Evolutionary conservation across 495 filamentous ascomycete genomes (phyloP), one percentile per base, ranked within the genome.

Genomic region (Tetracladium setigerum): DNA sequence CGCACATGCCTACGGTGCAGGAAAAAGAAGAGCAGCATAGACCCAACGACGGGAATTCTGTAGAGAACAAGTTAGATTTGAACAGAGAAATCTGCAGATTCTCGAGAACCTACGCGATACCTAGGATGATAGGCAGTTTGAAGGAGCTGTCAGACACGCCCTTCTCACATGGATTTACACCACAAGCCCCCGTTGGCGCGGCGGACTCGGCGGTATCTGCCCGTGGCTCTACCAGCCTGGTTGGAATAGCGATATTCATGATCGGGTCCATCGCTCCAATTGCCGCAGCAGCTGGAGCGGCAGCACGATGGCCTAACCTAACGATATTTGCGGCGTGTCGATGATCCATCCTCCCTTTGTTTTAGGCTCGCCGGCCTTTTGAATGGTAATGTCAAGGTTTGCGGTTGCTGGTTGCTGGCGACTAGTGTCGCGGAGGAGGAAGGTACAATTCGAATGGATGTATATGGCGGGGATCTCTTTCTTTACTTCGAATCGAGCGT

Each of bases 1-100:
- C 78, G 77, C 13, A 86, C 68, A 55, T 86, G 83, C 60, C 85
- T 73, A 12, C 86, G 78, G 57, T 95, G 89, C 27, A 98, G 72
- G 54, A 78, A 84, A 44, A 91, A 49, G 39, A 95, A 72, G 19
- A 87, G 72, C 17, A 82, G 49, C 6, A 87, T 58, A 12, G 84
- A 86, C 54, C 72, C 64, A 12, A 82, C 67, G 34, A 95, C 63
- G 1, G 92, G 90, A 38, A 96, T 82, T 37, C 91, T 91, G 65
- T 12, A 44, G 32, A 5, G 30, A 43, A 63, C 53, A 62, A 52
- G 54, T 68, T 49, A 69, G 46, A 39, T 19, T 36, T 34, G 14
- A 31, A 38, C 22, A 3, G 7, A 7, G 7, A 27, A 27, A 27
- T 7, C 3, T 27, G 22, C 22, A 27, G 22, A 13, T 34, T 50